phyloP scores from a whole-genome alignment of 108 stramenopile species.

The Licmophora abbreviata region DNA sequence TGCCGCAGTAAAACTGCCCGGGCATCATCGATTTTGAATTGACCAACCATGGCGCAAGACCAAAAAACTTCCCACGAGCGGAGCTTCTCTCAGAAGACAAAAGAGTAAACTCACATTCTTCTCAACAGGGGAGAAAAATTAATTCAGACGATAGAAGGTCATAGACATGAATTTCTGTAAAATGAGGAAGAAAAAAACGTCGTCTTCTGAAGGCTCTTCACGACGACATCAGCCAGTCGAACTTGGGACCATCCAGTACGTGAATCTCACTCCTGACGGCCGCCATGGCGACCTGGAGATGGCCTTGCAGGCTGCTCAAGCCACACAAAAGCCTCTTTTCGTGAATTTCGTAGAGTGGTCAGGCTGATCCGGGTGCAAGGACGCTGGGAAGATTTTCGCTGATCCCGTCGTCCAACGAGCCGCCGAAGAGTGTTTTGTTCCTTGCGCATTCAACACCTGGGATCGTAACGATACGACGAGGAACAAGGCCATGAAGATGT shows the following conservation, averaged over 20 bases:
- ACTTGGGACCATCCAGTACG: conserved; percentile 21
- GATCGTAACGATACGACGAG: conserved; percentile 16
- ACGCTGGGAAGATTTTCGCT: conserved; percentile 29
- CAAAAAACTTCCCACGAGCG: no score
- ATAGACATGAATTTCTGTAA: no score
- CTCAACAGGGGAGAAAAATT: no score
- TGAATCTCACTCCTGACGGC: conserved; percentile 21
- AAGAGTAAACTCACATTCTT: no score
- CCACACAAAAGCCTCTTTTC: conserved; percentile 27
- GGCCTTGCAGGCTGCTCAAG: conserved; percentile 10
- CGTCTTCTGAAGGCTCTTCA: no score
- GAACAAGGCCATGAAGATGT: conserved; percentile 20
- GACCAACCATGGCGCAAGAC: no score
- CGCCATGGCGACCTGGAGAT: conserved; percentile 21
- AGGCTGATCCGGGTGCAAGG: conserved; percentile 27
- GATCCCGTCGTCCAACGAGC: conserved; percentile 19
- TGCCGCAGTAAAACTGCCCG: no score
- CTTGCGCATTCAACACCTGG: conserved; percentile 39
- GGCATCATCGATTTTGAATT: no score
- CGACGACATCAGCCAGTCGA: no score
- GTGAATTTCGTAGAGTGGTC: conserved; percentile 37
- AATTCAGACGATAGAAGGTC: no score
- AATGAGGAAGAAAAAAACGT: no score
- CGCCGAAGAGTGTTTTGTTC: conserved; percentile 27
- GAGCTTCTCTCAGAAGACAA: no score